Evolutionary conservation across 176 grass and related monocot genomes (phyloP), one percentile per base, ranked within the genome.

Genomic region (Themeda triandra): DNA sequence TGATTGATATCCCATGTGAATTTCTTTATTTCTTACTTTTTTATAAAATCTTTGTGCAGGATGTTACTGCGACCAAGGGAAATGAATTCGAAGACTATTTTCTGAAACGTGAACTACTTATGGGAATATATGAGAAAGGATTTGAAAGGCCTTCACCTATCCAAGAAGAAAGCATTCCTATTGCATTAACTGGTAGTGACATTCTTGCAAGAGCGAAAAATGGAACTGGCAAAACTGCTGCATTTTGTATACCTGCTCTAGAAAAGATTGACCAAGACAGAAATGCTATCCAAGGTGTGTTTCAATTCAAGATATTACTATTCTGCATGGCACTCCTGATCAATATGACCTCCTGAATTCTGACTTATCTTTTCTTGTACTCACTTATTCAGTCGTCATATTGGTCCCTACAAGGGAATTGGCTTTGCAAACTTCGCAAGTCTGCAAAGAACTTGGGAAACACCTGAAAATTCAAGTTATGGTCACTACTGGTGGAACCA

Each of bases 21-120:
- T 69, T 32, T 67, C 13, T 62, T 25, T 33, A 51, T 39, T 23
- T 36, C 12, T 56, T 44, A 25, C 13, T 79, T 10, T 33, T 69
- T 27, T 63, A 83, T 13, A 45, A 77, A 87, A 48, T 25, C 0
- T 51, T 27, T 31, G 8, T 51, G 33, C 41, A 97, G 95, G 95
- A 97, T 91, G 95, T 97, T 14, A 97, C 95, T 63, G 92, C 92
- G 73, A 97, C 95, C 10, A 97, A 97, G 53, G 95, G 95, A 66
- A 97, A 97, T 84, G 95, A 97, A 84, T 97, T 97, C 51, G 95
- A 97, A 86, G 95, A 97, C 76, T 97, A 97, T 85, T 97, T 97
- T 86, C 84, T 97, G 77, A 97, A 97, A 82, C 92, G 95, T 63
- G 95, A 97, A 71, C 92, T 97, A 24, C 92, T 97, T 73, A 97